Evolutionary conservation across 176 grass and related monocot genomes (phyloP), one percentile per base, ranked within the genome.

Genomic region (Elymus sibiricus): DNA sequence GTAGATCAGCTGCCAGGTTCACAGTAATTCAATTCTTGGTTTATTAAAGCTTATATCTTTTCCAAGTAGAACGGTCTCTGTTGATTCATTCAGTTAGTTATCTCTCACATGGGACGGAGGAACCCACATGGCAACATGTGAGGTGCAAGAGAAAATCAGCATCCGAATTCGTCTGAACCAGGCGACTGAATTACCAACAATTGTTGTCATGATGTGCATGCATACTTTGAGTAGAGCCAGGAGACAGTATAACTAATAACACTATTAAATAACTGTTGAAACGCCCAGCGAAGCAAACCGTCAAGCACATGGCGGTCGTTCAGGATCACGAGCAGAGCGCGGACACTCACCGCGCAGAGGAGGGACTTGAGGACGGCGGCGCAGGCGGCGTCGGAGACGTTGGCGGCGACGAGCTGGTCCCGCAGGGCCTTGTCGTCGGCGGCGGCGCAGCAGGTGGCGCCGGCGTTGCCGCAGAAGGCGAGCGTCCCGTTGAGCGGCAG

Each of bases 341-440:
- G 32, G 4, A 4, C 32, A 32, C 1, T 55, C 76, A 97, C 95
- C 85, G 87, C 84, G 74, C 95, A 97, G 59, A 97, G 46, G 77
- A 97, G 84, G 5, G 95, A 82, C 64, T 86, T 94, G 80, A 97
- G 73, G 61, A 92, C 69, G 29, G 65, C 73, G 46, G 92, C 78
- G 49, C 95, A 97, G 9, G 86, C 88, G 10, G 86, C 24, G 70
- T 91, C 78, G 27, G 90, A 82, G 86, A 97, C 87, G 43, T 90
- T 89, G 82, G 93, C 91, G 70, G 87, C 69, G 38, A 83, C 49
- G 61, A 89, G 88, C 88, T 83, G 92, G 43, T 53, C 79, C 81
- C 82, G n/a, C 62, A 97, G 77, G 10, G 84, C 46, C 21, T 83
- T 21, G 22, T 97, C 95, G 7, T 62, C 87, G 21, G 74, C 84